Base-by-base conservation (phyloP, 2,329 filamentous ascomycete genomes). In the Epichloe uncinata region DNA sequence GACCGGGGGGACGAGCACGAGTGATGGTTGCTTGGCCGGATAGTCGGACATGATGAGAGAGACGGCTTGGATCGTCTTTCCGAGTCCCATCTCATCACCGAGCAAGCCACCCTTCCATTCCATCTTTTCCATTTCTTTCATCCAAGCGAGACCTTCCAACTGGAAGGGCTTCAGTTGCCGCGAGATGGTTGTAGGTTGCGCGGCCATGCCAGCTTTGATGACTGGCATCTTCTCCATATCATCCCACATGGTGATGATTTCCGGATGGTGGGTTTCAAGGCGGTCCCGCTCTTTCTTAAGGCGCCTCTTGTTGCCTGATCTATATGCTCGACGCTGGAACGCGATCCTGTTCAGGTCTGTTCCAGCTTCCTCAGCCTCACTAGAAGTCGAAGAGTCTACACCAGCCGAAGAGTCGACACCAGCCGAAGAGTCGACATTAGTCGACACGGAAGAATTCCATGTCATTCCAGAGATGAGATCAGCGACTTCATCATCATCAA, bases 11-110 rank as follows among this genome's bases (percentile, higher is more conserved):
- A 95, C 89, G 35, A 96, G 76, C 1, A 97, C 90, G 4, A 97
- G 73, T 0, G 88, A 86, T 1, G 93, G 91, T 49, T 84, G 71
- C 57, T 84, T 85, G 20, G 82, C 85, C 3, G 90, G 91, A 60
- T 87, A 96, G 63, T 97, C 90, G 1, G 91, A 96, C 93, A 97
- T 97, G 66, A 98, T 89, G 42, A 98, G 77, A 3, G 91, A 96
- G 16, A 98, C 93, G 2, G 93, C 91, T 67, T 98, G 93, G 47
- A 98, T 97, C 0, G 93, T 98, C 71, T 98, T 98, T 46, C 93
- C 93, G 69, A 98, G 86, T 6, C 93, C 93, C 93, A 98, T 98
- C 68, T 98, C 93, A 58, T 98, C 93, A 52, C 93, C 93, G 2
- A 98, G 77, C 2, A 98, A 73, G 13, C 93, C 93, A 16, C 93